Evolutionary conservation across 2,329 filamentous ascomycete genomes (phyloP).

Genomic region (Aspergillus luchuensis): DNA sequence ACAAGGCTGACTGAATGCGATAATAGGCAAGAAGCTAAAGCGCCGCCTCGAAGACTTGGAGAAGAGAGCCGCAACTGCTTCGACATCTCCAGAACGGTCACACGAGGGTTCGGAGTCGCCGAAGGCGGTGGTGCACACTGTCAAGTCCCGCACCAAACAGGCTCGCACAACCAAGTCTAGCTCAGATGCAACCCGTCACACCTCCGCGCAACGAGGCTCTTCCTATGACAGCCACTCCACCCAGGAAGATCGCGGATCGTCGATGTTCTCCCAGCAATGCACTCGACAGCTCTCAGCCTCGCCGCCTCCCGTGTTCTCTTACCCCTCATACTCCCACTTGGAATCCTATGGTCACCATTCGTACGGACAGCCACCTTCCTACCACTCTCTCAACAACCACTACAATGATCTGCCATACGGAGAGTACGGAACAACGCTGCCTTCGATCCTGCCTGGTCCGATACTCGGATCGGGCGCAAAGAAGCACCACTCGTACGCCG

Average conservation of each 20-base stretch:
- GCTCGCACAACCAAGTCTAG: constrained; percentile 30
- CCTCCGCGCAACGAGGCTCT: constrained; percentile 34
- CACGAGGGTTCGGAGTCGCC: constrained; percentile 54
- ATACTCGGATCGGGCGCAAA: constrained; percentile 48
- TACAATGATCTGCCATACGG: constrained; percentile 38
- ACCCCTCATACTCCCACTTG: constrained; percentile 50
- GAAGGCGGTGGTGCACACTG: constrained; percentile 24
- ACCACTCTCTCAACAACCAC: constrained; percentile 34
- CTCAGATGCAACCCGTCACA: constrained; percentile 26
- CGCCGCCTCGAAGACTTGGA: constrained; percentile 67
- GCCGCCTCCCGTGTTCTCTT: constrained; percentile 58
- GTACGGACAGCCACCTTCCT: constrained; percentile 39
- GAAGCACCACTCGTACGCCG: constrained; percentile 54
- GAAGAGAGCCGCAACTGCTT: constrained; percentile 62
- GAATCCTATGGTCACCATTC: constrained; percentile 45
- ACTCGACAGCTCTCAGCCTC: constrained; percentile 62
- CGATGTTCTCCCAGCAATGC: constrained; percentile 61
- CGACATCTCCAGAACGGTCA: constrained; percentile 61
- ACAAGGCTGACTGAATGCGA: constrained; percentile 5
- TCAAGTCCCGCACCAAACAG: constrained; percentile 31
- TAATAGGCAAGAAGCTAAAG: constrained; percentile 66
- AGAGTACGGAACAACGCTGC: constrained; percentile 44
- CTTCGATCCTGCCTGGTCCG: constrained; percentile 51
- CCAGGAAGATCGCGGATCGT: constrained; percentile 50
- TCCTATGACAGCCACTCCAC: constrained; percentile 37